Evolutionary conservation across 495 filamentous ascomycete genomes (phyloP), one percentile per base, ranked within the genome.

Genomic region (Cladorrhinum samala): DNA sequence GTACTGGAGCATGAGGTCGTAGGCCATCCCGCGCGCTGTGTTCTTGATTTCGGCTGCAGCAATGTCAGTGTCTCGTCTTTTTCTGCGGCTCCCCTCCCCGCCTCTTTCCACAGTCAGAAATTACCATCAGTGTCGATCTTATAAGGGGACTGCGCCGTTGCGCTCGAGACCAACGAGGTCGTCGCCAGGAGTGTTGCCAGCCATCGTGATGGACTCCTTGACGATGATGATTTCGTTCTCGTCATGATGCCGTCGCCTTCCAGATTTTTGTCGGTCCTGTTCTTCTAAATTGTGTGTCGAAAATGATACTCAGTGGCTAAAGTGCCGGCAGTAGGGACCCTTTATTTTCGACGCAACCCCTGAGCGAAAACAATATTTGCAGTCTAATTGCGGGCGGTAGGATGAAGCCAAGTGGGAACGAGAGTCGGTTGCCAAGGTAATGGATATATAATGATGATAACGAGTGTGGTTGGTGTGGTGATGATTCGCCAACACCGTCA

Each of bases 1-100:
- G 66, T 90, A 89, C 56, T 77, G 80, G 36, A 68, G 69, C 70
- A 89, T 82, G 70, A 88, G 74, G 53, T 82, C 80, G 64, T 77
- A 74, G 14, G 85, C 84, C 43, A 86, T 75, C 3, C 70, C 78
- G 30, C 75, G 73, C 24, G 86, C 83, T 3, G 81, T 82, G 46
- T 65, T 61, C 56, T 79, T 82, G 59, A 90, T 79, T 14, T 83
- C 83, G 23, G 62, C 82, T 86, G 47, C 2, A 40, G n/a, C 20
- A 2, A 21, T 49, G 54, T 63, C 50, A 61, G 52, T 46, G 42
- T 14, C 9, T 45, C 0, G 16, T 18, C 3, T 30, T 25, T 23
- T 11, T 50, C 19, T 41, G 2, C 11, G 27, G 5, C 27, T 33
- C 27, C 27, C 27, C 11, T 6, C 17, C 18, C 9, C 9, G 7